Conservation (phyloP, 2,329 filamentous ascomycete species). For the Pseudogymnoascus verrucosus region DNA sequence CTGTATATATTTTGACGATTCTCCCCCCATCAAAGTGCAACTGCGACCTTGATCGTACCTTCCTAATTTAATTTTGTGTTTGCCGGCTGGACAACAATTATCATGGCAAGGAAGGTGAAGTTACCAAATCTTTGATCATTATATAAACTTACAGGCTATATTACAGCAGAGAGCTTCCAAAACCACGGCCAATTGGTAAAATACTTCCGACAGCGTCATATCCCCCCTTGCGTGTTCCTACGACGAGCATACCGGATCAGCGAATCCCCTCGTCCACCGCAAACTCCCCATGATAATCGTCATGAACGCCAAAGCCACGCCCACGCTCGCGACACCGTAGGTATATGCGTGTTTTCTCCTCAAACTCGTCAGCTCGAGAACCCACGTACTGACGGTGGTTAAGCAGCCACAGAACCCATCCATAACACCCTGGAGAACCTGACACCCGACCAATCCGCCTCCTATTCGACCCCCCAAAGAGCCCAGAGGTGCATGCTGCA, state of each 20-base stretch:
- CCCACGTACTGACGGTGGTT: slow-evolving; percentile 62
- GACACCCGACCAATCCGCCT: slow-evolving; percentile 52
- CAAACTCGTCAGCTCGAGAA: slow-evolving; percentile 49
- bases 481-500: slow-evolving; percentile 55
- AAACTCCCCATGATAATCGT: slow-evolving; percentile 69
- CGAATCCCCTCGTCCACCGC: slow-evolving; percentile 57
- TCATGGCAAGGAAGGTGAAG: not conserved
- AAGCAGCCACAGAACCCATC: slow-evolving; percentile 62
- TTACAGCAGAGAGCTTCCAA: not conserved
- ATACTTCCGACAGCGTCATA: not conserved
- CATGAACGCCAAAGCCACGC: slow-evolving; percentile 48
- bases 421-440: slow-evolving; percentile 57
- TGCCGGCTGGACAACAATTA: not conserved
- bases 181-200: not conserved
- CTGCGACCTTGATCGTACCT: not conserved
- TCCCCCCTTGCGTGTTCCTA: not conserved
- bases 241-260: slow-evolving; percentile 19
- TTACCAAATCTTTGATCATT: not conserved
- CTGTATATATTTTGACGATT: not conserved
- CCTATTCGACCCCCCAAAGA: slow-evolving; percentile 8
- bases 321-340: slow-evolving; percentile 57
- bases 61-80: not conserved
- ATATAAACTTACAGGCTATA: not conserved
- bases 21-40: not conserved
- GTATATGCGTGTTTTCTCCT: slow-evolving; percentile 53